Conservation (phyloP, 2,329 filamentous ascomycete species). For the Coniochaeta sp. region DNA sequence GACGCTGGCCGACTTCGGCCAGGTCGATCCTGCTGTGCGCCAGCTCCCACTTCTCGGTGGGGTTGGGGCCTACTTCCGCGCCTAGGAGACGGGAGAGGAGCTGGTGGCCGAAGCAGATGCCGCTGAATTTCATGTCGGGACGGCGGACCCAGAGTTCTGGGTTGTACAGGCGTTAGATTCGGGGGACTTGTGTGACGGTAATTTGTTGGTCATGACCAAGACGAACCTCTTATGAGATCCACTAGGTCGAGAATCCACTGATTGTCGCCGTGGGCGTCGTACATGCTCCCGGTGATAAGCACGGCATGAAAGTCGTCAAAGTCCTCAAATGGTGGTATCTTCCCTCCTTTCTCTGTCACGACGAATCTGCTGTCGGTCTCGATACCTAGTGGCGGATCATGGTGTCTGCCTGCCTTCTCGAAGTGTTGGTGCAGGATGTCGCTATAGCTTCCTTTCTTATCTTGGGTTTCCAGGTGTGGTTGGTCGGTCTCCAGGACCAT, state of each 20-base stretch:
- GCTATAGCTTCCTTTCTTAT: conserved; percentile 43
- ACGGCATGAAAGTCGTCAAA: conserved; percentile 62
- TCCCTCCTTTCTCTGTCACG: conserved; percentile 38
- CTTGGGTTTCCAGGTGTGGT: conserved; percentile 41
- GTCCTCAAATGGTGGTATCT: conserved; percentile 37
- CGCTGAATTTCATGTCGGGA: conserved; percentile 53
- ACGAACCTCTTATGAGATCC: no score
- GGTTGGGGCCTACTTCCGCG: conserved; percentile 54
- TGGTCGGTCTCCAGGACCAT: conserved; percentile 53
- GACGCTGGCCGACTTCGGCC: conserved; percentile 54
- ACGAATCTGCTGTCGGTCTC: conserved; percentile 48
- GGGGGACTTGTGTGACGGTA: conserved; percentile 12
- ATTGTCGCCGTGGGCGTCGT: conserved; percentile 62
- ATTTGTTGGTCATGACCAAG: no score
- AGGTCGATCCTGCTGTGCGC: conserved; percentile 59
- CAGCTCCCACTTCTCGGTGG: conserved; percentile 55
- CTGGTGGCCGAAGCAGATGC: conserved; percentile 78
- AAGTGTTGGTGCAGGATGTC: no score
- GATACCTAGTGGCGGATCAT: conserved; percentile 45
- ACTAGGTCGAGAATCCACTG: conserved; percentile 69
- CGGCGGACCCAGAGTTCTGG: conserved; percentile 40
- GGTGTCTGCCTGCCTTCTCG: conserved; percentile 31
- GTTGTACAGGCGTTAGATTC: background rate
- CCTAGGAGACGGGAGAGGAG: conserved; percentile 66
- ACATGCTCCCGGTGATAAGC: conserved; percentile 63